These are phyloP conservation scores for Talaromyces sp. DNA, from an alignment of 2,329 filamentous ascomycete species.

Conservation along the genomic window DNA sequence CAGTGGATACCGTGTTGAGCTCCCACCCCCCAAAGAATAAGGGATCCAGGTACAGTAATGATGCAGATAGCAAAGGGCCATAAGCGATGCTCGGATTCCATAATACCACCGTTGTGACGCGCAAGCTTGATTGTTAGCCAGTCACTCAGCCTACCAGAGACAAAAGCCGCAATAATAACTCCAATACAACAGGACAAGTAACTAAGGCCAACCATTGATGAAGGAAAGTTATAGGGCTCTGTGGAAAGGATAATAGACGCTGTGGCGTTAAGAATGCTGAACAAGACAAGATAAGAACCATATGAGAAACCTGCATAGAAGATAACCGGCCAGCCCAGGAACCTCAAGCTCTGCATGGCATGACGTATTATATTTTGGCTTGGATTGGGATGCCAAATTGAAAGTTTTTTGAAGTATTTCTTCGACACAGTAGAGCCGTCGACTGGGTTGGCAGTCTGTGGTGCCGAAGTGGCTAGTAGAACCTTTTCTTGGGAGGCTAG, in stretches of 20 bases:
- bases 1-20: constrained; percentile 30
- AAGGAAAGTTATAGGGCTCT: constrained; percentile 32
- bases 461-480: not conserved
- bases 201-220: constrained; percentile 35
- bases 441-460: not conserved
- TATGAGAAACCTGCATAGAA: constrained; percentile 37
- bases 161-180: constrained; percentile 29
- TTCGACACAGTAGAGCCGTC: constrained; percentile 22
- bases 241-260: constrained; percentile 31
- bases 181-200: constrained; percentile 34
- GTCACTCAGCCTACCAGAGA: constrained; percentile 36
- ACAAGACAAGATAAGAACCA: constrained; percentile 34
- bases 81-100: constrained; percentile 38
- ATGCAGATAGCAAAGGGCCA: constrained; percentile 35
- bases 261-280: constrained; percentile 38
- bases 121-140: constrained; percentile 21
- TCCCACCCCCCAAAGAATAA: constrained; percentile 38
- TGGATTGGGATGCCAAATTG: constrained; percentile 23
- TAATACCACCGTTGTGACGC: constrained; percentile 36
- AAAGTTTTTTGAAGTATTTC: constrained; percentile 28
- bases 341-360: constrained; percentile 28
- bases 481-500: not conserved
- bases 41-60: constrained; percentile 28
- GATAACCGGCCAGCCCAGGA: constrained; percentile 33
- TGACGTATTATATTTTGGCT: constrained; percentile 30